Evolutionary conservation across 306 rosid genomes (phyloP), one percentile per base, ranked within the genome.

Genomic region (Quillaja saponaria): DNA sequence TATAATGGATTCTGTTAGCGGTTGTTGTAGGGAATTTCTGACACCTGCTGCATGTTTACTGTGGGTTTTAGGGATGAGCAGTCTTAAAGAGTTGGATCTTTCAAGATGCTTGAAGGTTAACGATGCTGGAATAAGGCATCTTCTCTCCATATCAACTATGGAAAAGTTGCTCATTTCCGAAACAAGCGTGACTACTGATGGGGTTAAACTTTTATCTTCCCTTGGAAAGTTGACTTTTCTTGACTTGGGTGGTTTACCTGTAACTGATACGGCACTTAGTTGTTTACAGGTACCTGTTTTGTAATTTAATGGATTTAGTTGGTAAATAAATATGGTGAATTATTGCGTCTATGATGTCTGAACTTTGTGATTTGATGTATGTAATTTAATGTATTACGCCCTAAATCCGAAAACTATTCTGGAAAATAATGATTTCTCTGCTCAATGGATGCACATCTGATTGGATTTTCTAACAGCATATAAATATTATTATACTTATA

Each of bases 241-340:
- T 49, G 92, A 88, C 69, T 81, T 88, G 75, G 98, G 98, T 52
- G 98, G 96, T 68, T 83, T 91, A 65, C 96, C 85, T 8, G 84
- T 88, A 7, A 89, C 90, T 64, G 96, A 92, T 67, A 67, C 13
- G 17, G 54, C 87, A 10, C 57, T 92, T 55, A 68, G 52, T 64
- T 81, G 85, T 1, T 78, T 92, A n/a, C 88, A 76, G 92, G 98
- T 86, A 59, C 34, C 50, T 46, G 3, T 2, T 39, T 12, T 39
- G 13, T 39, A 37, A 37, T 37, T 37, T 37, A 5, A 10, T 10
- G 10, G 6, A 12, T 8, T 8, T 8, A 8, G 3, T 8, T 8
- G 44, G 10, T 39, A 39, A 8, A 39, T 39, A 39, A 39, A 39
- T 12, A 39, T 25, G 2, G 31, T 25, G 31, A 39, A 8, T 12